Percentiles rank a stretch among this genome's conserved stretches.
Conservation (phyloP, 257 asterid species). For the Jacaranda copaia region DNA sequence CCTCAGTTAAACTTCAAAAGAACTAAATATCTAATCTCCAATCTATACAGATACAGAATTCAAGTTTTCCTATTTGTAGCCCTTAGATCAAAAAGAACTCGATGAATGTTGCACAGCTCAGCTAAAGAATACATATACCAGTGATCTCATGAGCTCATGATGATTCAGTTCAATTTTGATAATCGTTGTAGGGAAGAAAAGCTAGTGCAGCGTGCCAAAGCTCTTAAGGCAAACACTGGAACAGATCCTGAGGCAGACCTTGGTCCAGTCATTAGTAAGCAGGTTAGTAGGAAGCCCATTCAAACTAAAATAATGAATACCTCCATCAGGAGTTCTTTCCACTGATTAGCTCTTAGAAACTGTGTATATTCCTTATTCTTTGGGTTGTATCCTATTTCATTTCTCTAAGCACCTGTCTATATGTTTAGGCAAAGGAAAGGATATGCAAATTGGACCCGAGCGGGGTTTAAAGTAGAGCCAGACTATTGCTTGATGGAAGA, state of each 20-base stretch:
- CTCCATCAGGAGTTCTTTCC: constrained; percentile 20
- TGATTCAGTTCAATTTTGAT: neutral
- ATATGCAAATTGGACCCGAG: constrained; percentile 82
- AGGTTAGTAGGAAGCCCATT: constrained; percentile 59
- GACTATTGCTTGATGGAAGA: constrained; percentile 92
- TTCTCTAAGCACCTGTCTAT: constrained; percentile 18
- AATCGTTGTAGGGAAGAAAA: constrained; percentile 82
- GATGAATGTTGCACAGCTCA: neutral
- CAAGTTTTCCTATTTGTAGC: too few species aligned
- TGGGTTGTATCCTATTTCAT: constrained; percentile 18
- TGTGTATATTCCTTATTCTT: constrained; percentile 18
- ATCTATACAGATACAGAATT: too few species aligned
- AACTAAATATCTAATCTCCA: too few species aligned
- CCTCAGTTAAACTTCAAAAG: too few species aligned
- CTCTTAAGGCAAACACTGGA: constrained; percentile 90
- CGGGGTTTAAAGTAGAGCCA: constrained; percentile 86
- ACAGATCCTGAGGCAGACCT: constrained; percentile 96
- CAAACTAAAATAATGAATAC: constrained; percentile 27
- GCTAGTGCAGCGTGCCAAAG: constrained; percentile 85
- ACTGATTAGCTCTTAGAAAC: constrained; percentile 13
- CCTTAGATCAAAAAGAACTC: neutral
- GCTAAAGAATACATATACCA: neutral
- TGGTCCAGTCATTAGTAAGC: constrained; percentile 96
- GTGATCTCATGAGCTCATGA: neutral
- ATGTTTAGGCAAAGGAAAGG: constrained; percentile 88